Evolutionary conservation across 2,329 filamentous ascomycete species (phyloP).

Genomic region (Emergomyces orientalis): DNA sequence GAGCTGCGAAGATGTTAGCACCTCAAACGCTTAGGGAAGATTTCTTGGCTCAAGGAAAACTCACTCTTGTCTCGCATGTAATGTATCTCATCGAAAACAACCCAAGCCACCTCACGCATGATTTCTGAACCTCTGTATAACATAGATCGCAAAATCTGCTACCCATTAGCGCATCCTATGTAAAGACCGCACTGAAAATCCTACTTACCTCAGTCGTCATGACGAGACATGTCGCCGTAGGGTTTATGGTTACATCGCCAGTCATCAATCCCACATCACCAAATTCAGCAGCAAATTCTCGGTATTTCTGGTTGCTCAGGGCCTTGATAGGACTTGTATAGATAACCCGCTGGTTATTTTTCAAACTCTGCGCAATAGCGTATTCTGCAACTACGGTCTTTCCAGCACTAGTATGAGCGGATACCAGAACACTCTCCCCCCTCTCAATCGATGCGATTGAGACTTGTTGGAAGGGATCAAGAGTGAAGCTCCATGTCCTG

Average conservation of each 20-base stretch:
- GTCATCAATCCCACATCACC: constrained; percentile 98
- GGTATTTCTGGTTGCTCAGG: constrained; percentile 95
- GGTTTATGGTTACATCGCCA: constrained; percentile 97
- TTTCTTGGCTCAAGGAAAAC: constrained; percentile 10
- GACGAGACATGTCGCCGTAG: constrained; percentile 91
- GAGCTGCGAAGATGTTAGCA: constrained; percentile 34
- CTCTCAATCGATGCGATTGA: constrained; percentile 91
- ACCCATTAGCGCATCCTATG: neutral
- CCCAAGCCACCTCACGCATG: constrained; percentile 98
- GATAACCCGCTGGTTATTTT: constrained; percentile 95
- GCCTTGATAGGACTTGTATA: constrained; percentile 99
- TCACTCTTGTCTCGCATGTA: constrained; percentile 83
- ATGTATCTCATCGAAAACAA: constrained; percentile 96
- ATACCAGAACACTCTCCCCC: constrained; percentile 92
- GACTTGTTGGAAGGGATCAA: constrained; percentile 95
- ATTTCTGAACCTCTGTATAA: constrained; percentile 96
- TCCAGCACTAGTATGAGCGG: constrained; percentile 92
- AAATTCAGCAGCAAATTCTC: constrained; percentile 92
- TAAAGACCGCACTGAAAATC: neutral
- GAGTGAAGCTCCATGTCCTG: constrained; percentile 73
- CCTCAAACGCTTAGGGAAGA: neutral
- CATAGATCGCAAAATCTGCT: constrained; percentile 87
- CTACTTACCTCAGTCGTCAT: constrained; percentile 77
- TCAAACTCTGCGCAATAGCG: constrained; percentile 92
- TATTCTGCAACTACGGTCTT: constrained; percentile 99